These are phyloP conservation scores for Ustilago shanxiensis DNA, from an alignment of 1,284 basidiomycete species.

Conservation along the genomic window DNA sequence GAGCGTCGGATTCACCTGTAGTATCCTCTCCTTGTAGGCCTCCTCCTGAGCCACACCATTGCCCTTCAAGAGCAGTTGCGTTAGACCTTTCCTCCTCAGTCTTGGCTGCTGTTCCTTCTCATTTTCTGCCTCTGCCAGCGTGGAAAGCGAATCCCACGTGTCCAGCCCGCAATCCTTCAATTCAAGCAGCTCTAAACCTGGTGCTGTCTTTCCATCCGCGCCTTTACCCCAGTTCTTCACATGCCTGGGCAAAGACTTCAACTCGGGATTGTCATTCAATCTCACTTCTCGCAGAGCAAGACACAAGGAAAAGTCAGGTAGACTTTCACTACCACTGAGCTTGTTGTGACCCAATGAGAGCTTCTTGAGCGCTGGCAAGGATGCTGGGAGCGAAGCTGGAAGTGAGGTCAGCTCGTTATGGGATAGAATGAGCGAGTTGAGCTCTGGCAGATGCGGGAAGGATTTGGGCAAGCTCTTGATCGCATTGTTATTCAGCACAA, in stretches of 20 bases:
- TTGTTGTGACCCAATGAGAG: slow-evolving; percentile 62
- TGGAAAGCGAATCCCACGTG: slow-evolving; percentile 45
- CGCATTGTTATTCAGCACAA: slow-evolving; percentile 63
- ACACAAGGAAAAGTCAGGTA: slow-evolving; percentile 65
- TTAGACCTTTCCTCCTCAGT: slow-evolving; percentile 47
- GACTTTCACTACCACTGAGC: slow-evolving; percentile 28
- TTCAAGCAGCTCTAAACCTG: slow-evolving; percentile 61
- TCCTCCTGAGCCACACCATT: slow-evolving; percentile 48
- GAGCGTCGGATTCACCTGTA: slow-evolving; percentile 43
- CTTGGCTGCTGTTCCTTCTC: slow-evolving; percentile 29
- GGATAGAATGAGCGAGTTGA: slow-evolving; percentile 68
- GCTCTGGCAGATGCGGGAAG: slow-evolving; percentile 63
- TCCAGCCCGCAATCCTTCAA: slow-evolving; percentile 62
- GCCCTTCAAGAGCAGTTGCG: slow-evolving; percentile 56
- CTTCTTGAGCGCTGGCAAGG: slow-evolving; percentile 63
- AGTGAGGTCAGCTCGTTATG: slow-evolving; percentile 57
- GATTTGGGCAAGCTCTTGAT: slow-evolving; percentile 33
- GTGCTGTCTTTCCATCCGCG: slow-evolving; percentile 54
- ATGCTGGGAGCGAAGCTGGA: slow-evolving; percentile 57
- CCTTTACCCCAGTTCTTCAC: slow-evolving; percentile 62
- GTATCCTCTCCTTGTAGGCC: slow-evolving; percentile 50
- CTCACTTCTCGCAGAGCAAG: slow-evolving; percentile 62
- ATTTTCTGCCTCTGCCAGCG: slow-evolving; percentile 28
- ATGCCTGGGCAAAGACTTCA: slow-evolving; percentile 52
- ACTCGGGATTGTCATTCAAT: slow-evolving; percentile 51